Percentiles rank a stretch among this genome's conserved stretches.
These are phyloP conservation scores for Suhomyces tanzawaensis DNA, from an alignment of 805 yeast genomes.

Conservation along the genomic window DNA sequence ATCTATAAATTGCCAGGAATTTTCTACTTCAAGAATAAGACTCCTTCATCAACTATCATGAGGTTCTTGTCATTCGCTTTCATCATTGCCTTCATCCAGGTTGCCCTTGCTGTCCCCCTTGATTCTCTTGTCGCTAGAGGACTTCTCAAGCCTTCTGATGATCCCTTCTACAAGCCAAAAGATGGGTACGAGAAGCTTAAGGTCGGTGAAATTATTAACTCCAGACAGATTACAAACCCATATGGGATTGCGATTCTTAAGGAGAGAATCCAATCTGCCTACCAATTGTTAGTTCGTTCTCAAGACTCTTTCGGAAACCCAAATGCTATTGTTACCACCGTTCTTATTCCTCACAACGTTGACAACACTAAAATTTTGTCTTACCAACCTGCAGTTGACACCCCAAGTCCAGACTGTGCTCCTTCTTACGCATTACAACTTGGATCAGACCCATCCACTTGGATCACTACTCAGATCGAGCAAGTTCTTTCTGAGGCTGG, in stretches of 20 bases:
- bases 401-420: constrained; percentile 25
- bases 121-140: not conserved
- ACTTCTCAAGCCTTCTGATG: constrained; percentile 6
- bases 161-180: constrained; percentile 15
- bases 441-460: constrained; percentile 6
- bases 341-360: constrained; percentile 29
- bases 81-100: not conserved
- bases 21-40: too few species aligned
- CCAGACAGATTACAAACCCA: constrained; percentile 10
- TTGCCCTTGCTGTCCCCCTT: not conserved
- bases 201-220: constrained; percentile 12
- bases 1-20: too few species aligned
- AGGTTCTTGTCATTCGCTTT: not conserved
- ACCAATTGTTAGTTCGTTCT: constrained; percentile 13
- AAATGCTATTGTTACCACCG: constrained; percentile 24
- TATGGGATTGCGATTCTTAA: constrained; percentile 10
- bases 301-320: constrained; percentile 26
- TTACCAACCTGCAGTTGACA: constrained; percentile 30
- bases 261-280: constrained; percentile 10
- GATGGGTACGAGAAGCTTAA: constrained; percentile 13
- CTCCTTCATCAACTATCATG: too few species aligned
- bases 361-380: constrained; percentile 25
- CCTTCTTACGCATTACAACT: constrained; percentile 23
- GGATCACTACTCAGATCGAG: not conserved
- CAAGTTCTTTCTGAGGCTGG: constrained; percentile 1